These are phyloP conservation scores for Mortierella hygrophila DNA, from an alignment of 192 early-diverging fungal genomes.

Conservation along the genomic window DNA sequence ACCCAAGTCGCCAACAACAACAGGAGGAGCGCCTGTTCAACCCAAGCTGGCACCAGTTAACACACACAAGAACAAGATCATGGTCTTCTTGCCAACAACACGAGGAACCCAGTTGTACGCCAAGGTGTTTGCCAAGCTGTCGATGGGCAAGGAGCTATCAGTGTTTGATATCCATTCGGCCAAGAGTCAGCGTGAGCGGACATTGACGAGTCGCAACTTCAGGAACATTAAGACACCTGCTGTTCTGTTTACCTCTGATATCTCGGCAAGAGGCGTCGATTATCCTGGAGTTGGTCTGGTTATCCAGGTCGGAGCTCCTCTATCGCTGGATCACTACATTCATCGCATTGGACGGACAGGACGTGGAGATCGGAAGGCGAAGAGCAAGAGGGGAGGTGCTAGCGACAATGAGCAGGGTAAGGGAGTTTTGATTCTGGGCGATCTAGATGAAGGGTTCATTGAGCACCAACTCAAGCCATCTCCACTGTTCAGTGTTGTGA, in stretches of 20 bases:
- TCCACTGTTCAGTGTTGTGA: constrained; percentile 19
- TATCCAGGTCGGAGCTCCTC: constrained; percentile 88
- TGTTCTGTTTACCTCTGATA: constrained; percentile 93
- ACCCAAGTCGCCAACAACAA: not conserved
- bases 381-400: constrained; percentile 54
- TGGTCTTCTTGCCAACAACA: constrained; percentile 92
- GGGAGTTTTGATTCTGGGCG: constrained; percentile 47
- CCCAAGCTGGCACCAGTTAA: not conserved
- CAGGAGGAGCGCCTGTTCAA: constrained; percentile 65
- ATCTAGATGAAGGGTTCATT: constrained; percentile 51
- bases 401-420: constrained; percentile 18
- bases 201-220: constrained; percentile 80
- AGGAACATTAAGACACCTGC: constrained; percentile 61
- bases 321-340: constrained; percentile 88
- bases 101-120: constrained; percentile 75
- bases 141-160: constrained; percentile 61
- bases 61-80: constrained; percentile 76
- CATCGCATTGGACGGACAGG: constrained; percentile 98
- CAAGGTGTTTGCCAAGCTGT: constrained; percentile 68
- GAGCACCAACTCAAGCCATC: constrained; percentile 50
- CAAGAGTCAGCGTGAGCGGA: constrained; percentile 77
- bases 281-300: constrained; percentile 94
- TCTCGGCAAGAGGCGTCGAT: constrained; percentile 97
- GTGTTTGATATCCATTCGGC: constrained; percentile 84
- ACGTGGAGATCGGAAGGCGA: constrained; percentile 81